Conservation (phyloP, 805 yeast genomes). For the Candida ovalis region DNA sequence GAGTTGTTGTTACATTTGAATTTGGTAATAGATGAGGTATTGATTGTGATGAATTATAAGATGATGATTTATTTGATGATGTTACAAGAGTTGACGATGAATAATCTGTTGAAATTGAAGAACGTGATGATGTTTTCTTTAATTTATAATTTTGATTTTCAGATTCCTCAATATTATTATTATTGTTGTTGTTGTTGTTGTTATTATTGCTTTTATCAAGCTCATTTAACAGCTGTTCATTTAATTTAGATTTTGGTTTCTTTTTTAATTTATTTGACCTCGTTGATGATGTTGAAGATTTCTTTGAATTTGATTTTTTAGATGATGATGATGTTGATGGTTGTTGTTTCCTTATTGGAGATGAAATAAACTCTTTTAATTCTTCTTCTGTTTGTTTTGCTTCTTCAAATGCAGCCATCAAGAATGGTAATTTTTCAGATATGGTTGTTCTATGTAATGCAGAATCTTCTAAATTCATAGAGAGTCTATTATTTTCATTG, state of each 20-base stretch:
- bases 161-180: background rate
- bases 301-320: background rate
- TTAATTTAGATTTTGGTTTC: constrained; percentile 1
- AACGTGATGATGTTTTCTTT: background rate
- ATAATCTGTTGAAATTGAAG: background rate
- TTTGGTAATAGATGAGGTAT: constrained; percentile 25
- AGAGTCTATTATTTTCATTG: constrained; percentile 3
- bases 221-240: background rate
- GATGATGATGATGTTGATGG: background rate
- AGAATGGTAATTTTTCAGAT: constrained; percentile 60
- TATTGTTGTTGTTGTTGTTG: too few species aligned
- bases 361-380: constrained; percentile 21
- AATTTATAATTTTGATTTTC: background rate
- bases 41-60: background rate
- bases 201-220: background rate
- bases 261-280: background rate
- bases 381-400: constrained; percentile 59
- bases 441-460: constrained; percentile 49
- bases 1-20: background rate
- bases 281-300: background rate
- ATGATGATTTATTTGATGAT: background rate
- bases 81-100: background rate
- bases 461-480: constrained; percentile 22
- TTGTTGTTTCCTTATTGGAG: constrained; percentile 5
- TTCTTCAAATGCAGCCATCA: constrained; percentile 63